phyloP scores from a whole-genome alignment of 148 eudicot species.

The Drosera capensis region DNA sequence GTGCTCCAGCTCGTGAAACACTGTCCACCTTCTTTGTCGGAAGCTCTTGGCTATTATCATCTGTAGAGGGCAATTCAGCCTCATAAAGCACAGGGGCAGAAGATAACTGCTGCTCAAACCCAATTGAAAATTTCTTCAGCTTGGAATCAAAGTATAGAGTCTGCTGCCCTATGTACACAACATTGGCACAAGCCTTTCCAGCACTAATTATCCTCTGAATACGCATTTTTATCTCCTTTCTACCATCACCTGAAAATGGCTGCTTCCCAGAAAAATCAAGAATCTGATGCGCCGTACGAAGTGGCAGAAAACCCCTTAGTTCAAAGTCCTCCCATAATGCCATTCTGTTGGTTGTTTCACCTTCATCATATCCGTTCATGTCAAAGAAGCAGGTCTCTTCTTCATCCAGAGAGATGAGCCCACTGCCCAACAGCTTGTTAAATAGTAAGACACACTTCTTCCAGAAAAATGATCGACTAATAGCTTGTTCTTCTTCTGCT shows the following conservation, averaged over 20 bases:
- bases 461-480: constrained; percentile 67
- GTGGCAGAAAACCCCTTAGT: constrained; percentile 81
- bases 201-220: constrained; percentile 78
- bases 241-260: constrained; percentile 37
- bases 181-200: constrained; percentile 65
- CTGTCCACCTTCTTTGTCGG: constrained; percentile 10
- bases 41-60: constrained; percentile 15
- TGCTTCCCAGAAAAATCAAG: constrained; percentile 73
- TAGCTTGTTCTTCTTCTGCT: constrained; percentile 49
- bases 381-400: constrained; percentile 58
- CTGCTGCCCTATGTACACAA: constrained; percentile 41
- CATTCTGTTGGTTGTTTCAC: constrained; percentile 52
- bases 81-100: constrained; percentile 19
- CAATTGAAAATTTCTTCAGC: constrained; percentile 46
- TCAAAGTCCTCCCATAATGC: constrained; percentile 90
- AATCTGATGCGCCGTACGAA: constrained; percentile 68
- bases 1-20: constrained; percentile 14
- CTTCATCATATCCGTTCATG: constrained; percentile 68
- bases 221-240: constrained; percentile 58
- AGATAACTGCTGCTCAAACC: constrained; percentile 30
- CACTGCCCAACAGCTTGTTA: constrained; percentile 54
- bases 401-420: constrained; percentile 26
- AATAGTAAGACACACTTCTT: constrained; percentile 40
- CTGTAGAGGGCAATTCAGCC: constrained; percentile 14
- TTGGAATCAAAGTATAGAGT: constrained; percentile 46